phyloP scores from a whole-genome alignment of 306 rosid genomes.

The Rosa multiflora region DNA sequence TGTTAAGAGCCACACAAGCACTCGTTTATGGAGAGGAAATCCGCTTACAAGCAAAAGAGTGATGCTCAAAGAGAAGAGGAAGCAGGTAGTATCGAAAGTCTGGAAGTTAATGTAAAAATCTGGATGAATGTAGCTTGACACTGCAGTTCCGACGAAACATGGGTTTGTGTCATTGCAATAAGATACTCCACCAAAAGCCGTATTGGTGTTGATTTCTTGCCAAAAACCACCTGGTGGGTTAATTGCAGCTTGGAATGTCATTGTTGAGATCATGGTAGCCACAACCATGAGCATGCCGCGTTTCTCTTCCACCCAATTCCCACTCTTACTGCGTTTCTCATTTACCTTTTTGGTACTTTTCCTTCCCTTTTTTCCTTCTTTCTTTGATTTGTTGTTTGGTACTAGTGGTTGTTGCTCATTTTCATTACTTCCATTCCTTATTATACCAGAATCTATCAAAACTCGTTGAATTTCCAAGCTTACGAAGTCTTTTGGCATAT shows the following conservation, averaged over 20 bases:
- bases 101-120: accelerated
- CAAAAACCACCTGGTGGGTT: constrained; percentile 28
- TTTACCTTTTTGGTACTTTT: neutral
- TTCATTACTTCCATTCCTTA: neutral
- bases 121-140: neutral
- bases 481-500: neutral
- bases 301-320: constrained; percentile 15
- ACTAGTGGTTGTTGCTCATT: neutral
- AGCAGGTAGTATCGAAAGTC: neutral
- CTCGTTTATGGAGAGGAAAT: neutral
- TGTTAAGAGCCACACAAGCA: constrained; percentile 12
- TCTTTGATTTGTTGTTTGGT: neutral
- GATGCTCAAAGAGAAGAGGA: neutral
- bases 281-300: constrained; percentile 33
- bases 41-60: constrained; percentile 23
- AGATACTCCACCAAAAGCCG: neutral
- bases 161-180: neutral
- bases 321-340: neutral
- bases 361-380: neutral
- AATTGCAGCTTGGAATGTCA: constrained; percentile 24
- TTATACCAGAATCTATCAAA: neutral
- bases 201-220: neutral
- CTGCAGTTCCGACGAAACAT: neutral
- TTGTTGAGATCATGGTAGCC: constrained; percentile 28
- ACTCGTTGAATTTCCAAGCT: neutral